These are phyloP conservation scores for Emericellopsis cladophorae DNA, from an alignment of 2,329 filamentous ascomycete species.

Conservation along the genomic window DNA sequence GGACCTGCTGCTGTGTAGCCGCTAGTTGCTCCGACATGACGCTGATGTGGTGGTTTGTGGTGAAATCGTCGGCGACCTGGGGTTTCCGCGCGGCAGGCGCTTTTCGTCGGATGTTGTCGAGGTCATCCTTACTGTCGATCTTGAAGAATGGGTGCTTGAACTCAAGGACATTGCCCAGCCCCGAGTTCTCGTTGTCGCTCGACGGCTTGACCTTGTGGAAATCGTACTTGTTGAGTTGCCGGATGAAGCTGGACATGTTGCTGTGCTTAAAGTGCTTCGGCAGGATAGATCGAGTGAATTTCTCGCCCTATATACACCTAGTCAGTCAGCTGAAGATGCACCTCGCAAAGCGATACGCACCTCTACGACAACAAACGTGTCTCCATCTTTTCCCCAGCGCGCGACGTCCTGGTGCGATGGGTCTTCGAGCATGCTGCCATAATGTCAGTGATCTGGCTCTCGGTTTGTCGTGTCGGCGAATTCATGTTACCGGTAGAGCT, in stretches of 20 bases:
- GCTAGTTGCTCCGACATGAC: constrained; percentile 78
- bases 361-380: constrained; percentile 95
- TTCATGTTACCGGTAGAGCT: constrained; percentile 76
- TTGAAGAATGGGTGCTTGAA: constrained; percentile 97
- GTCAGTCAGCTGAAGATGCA: neutral
- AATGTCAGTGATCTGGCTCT: constrained; percentile 6
- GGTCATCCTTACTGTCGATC: constrained; percentile 85
- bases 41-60: constrained; percentile 77
- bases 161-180: constrained; percentile 32
- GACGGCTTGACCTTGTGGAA: constrained; percentile 83
- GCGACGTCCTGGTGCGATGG: constrained; percentile 87
- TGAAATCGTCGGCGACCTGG: constrained; percentile 54
- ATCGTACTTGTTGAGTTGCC: constrained; percentile 93
- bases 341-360: constrained; percentile 33
- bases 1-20: constrained; percentile 85
- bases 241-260: constrained; percentile 95
- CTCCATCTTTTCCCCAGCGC: constrained; percentile 86
- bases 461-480: neutral
- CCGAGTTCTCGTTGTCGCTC: constrained; percentile 17
- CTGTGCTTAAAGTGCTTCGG: constrained; percentile 99
- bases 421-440: constrained; percentile 81
- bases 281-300: constrained; percentile 93
- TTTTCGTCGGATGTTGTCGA: constrained; percentile 94
- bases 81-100: constrained; percentile 80
- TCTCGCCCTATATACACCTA: constrained; percentile 60